These are phyloP conservation scores for Pugionium cornutum DNA, from an alignment of 345 rosid species.

Conservation along the genomic window DNA sequence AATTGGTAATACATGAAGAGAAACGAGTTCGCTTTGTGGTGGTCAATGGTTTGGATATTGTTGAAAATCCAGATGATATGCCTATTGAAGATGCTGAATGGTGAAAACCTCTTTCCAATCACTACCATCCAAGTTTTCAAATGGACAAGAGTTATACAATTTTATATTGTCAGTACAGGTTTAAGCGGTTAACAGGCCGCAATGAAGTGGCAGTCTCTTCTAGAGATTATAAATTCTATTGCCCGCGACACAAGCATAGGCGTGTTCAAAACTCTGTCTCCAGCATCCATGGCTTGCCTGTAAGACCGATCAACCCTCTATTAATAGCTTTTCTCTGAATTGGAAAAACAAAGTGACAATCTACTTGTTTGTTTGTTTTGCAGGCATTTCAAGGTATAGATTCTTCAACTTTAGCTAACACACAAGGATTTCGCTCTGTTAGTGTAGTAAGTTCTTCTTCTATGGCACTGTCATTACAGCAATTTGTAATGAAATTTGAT, in stretches of 20 bases:
- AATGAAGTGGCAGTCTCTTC: constrained; percentile 75
- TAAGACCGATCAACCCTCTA: constrained; percentile 41
- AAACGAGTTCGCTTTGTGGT: constrained; percentile 94
- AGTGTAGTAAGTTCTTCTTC: constrained; percentile 48
- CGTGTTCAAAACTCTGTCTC: constrained; percentile 58
- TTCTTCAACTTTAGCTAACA: constrained; percentile 52
- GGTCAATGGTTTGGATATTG: constrained; percentile 88
- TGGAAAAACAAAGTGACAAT: constrained; percentile 12
- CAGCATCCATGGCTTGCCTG: constrained; percentile 60
- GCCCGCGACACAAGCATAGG: constrained; percentile 88
- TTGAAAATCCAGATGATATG: constrained; percentile 71
- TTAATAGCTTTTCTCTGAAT: neutral
- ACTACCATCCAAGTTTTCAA: neutral
- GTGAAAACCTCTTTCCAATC: constrained; percentile 57
- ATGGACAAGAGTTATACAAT: neutral
- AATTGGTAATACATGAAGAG: constrained; percentile 91
- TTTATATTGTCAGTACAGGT: constrained; percentile 51
- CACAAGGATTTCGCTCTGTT: constrained; percentile 65
- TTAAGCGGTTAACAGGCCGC: constrained; percentile 79
- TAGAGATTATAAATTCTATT: constrained; percentile 79
- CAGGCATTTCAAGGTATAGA: constrained; percentile 62
- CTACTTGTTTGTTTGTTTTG: constrained; percentile 35
- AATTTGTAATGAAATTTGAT: constrained; percentile 6
- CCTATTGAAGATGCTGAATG: constrained; percentile 81
- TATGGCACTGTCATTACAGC: neutral